A percentile compares a stretch with the other conserved stretches of the same genome.
phyloP scores from a whole-genome alignment of 257 asterid species.

The Handroanthus guayacan region DNA sequence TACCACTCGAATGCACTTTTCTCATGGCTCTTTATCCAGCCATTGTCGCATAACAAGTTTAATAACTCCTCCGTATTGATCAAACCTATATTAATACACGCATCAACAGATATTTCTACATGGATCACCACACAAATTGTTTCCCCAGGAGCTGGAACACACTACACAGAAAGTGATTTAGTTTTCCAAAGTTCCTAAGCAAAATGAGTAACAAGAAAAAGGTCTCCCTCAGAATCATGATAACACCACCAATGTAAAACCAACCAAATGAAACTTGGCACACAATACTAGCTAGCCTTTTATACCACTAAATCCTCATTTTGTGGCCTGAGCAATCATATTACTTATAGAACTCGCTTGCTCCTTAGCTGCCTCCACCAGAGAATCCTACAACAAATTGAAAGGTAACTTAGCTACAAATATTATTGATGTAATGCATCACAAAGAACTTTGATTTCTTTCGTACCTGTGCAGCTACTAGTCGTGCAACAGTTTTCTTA shows the following conservation, averaged over 20 bases:
- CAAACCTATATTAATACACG: no score
- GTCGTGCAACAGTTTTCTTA: slow-evolving; percentile 97
- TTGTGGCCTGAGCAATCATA: slow-evolving; percentile 94
- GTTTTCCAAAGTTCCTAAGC: neutral
- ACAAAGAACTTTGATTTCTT: neutral
- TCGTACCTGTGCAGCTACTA: slow-evolving; percentile 91
- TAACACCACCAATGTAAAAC: neutral
- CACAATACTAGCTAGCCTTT: slow-evolving; percentile 11
- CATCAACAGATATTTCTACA: no score
- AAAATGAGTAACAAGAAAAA: slow-evolving; percentile 2
- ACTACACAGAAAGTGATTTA: no score
- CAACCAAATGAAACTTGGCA: neutral
- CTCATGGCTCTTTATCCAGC: no score
- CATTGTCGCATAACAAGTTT: no score
- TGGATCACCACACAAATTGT: no score
- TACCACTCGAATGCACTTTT: no score
- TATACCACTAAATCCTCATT: slow-evolving; percentile 51
- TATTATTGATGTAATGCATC: slow-evolving; percentile 10
- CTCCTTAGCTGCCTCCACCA: slow-evolving; percentile 97
- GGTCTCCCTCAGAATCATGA: neutral
- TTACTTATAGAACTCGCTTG: slow-evolving; percentile 87
- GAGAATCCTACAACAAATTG: slow-evolving; percentile 70
- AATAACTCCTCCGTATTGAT: no score
- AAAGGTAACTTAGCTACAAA: slow-evolving; percentile 5
- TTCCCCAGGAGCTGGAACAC: no score